Evolutionary conservation across 768 basidiomycete species (phyloP), one percentile per base, ranked within the genome.

Genomic region (Termitomyces sp.): DNA sequence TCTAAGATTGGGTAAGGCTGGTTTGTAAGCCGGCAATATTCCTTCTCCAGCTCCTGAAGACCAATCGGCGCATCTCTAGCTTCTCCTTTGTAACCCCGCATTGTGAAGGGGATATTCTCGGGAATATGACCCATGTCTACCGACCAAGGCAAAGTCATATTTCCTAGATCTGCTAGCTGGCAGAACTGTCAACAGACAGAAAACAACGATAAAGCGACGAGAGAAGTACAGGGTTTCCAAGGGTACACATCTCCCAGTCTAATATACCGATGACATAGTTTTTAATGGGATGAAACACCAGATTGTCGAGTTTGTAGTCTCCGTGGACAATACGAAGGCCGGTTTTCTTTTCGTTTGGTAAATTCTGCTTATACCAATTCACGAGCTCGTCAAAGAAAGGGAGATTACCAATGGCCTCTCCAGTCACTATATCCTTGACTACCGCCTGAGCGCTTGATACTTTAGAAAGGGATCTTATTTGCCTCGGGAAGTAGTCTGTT

Each of bases 291-390:
- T 98, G 95, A 74, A 97, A 98, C 63, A 98, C 82, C 63, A 99
- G 71, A 71, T 99, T 99, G 73, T 99, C 96, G n/a, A 96, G 78
- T 71, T 99, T 99, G 71, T 92, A 98, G 72, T 99, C 96, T 30
- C 96, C 96, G 69, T 98, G 96, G 5, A 98, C 94, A 63, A 99
- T 86, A n/a, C 91, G 85, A 56, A 82, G 76, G 0, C 91, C 92
- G 1, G 81, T 82, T 69, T 85, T 85, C 62, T 69, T 75, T 73
- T 95, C 93, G 66, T 92, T 84, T 2, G 93, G 95, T 30, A 92
- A 74, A 67, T 91, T 82, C 32, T 73, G 70, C 60, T 77, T 73
- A 72, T 94, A 97, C 92, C 91, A 97, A 14, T 72, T 71, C 55
- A 92, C 74, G 66, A 97, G 72, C 63, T 88, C 85, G 49, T 84